Evolutionary conservation across 2,329 filamentous ascomycete species (phyloP).

Genomic region (Ophiostoma perfectum): DNA sequence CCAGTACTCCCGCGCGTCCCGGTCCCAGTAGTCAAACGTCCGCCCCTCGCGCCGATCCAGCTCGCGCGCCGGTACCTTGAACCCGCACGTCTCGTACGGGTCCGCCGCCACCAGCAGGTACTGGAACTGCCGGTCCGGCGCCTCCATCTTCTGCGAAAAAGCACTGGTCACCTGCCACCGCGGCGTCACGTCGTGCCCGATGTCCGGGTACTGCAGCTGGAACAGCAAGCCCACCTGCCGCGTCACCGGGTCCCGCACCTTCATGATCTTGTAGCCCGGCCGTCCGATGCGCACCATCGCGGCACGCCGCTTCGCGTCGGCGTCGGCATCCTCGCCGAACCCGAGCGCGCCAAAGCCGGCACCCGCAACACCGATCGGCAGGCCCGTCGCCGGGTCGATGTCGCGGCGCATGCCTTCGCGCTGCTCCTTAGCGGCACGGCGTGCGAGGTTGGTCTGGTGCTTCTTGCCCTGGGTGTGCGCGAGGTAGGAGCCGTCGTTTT

Average conservation of each 20-base stretch:
- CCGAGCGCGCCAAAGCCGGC: slow-evolving; percentile 53
- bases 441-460: slow-evolving; percentile 96
- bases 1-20: slow-evolving; percentile 95
- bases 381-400: slow-evolving; percentile 60
- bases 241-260: slow-evolving; percentile 83
- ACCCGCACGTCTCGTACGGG: slow-evolving; percentile 94
- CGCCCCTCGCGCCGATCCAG: slow-evolving; percentile 82
- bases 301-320: slow-evolving; percentile 42
- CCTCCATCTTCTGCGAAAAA: slow-evolving; percentile 91
- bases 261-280: slow-evolving; percentile 96
- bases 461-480: slow-evolving; percentile 98
- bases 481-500: slow-evolving; percentile 98
- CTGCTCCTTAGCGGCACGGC: slow-evolving; percentile 90
- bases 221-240: slow-evolving; percentile 26
- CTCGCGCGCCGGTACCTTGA: slow-evolving; percentile 91
- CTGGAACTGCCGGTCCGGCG: slow-evolving; percentile 89
- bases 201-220: slow-evolving; percentile 70
- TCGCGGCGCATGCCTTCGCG: slow-evolving; percentile 72
- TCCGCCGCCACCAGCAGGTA: slow-evolving; percentile 93
- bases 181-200: slow-evolving; percentile 66
- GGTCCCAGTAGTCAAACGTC: slow-evolving; percentile 94
- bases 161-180: slow-evolving; percentile 96
- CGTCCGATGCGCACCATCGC: slow-evolving; percentile 93
- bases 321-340: slow-evolving; percentile 41
- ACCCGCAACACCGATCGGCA: slow-evolving; percentile 71